These are phyloP conservation scores for Trichomonas tenax DNA, from an alignment of 208 protist genomes.

Conservation along the genomic window DNA sequence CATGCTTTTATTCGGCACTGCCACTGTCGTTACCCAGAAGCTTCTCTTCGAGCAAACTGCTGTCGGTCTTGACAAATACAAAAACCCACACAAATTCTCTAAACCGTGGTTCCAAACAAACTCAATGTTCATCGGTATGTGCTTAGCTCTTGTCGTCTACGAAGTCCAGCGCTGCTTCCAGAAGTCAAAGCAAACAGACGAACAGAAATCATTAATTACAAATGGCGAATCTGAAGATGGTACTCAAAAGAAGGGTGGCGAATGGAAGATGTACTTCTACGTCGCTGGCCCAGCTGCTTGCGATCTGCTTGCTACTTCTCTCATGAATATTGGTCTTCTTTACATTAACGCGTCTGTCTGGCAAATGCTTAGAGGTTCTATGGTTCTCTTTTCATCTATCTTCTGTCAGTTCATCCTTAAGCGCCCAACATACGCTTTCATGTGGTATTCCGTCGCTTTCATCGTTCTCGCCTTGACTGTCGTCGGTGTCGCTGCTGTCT, in stretches of 20 bases:
- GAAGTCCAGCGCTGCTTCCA: not conserved
- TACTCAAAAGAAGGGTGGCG: not conserved
- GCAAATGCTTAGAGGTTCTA: constrained; percentile 13
- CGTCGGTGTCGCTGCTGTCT: not conserved
- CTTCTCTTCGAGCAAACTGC: not conserved
- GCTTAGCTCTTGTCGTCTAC: not conserved
- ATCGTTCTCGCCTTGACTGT: not conserved
- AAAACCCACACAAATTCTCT: not conserved
- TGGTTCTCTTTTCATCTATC: not conserved
- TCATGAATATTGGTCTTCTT: constrained; percentile 15
- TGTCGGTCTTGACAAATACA: not conserved
- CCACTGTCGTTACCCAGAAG: not conserved
- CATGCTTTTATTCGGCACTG: not conserved
- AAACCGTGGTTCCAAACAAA: constrained; percentile 16
- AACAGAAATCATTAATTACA: too few relatives aligned
- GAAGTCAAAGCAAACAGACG: not conserved
- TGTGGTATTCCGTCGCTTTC: not conserved
- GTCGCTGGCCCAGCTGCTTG: not conserved
- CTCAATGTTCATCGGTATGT: constrained; percentile 1
- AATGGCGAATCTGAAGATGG: too few relatives aligned
- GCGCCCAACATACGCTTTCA: not conserved
- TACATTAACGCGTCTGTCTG: constrained; percentile 5
- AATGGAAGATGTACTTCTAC: not conserved
- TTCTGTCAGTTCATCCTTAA: not conserved
- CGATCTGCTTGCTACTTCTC: not conserved